Evolutionary conservation across 306 rosid species (phyloP).

Genomic region (Sesbania bispinosa): DNA sequence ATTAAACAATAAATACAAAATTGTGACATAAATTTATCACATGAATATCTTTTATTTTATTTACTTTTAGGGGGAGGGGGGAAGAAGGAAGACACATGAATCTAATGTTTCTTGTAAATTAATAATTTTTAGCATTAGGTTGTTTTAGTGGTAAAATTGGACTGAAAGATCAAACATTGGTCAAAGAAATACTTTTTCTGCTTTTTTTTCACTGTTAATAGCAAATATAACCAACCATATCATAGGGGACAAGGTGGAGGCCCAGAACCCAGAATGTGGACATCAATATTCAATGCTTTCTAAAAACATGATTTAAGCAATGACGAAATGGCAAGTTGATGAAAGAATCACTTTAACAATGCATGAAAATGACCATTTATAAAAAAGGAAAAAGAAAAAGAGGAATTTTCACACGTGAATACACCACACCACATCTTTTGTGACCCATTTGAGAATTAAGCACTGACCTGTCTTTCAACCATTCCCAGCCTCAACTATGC

Average conservation of each 20-base stretch:
- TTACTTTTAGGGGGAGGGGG: no score
- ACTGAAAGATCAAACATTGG: background rate
- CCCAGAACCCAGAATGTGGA: background rate
- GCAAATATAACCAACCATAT: background rate
- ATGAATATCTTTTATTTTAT: no score
- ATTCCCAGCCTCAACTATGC: background rate
- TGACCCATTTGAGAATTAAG: background rate
- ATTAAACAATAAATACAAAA: background rate
- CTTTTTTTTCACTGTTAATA: background rate
- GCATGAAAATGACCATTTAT: constrained; percentile 19
- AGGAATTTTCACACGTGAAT: background rate
- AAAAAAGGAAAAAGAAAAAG: background rate
- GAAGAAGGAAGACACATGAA: background rate
- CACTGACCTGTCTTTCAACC: background rate
- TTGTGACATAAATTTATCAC: background rate
- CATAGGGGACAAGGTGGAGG: constrained; percentile 20
- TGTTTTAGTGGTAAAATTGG: background rate
- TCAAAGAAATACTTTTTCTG: background rate
- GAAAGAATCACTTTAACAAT: constrained; percentile 28
- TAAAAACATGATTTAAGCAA: constrained; percentile 31
- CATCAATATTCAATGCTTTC: constrained; percentile 7
- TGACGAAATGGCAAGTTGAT: constrained; percentile 32
- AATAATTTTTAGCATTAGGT: background rate
- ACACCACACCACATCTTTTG: background rate
- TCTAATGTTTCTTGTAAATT: background rate